A percentile compares a stretch with the other conserved stretches of the same genome.
These are phyloP conservation scores for Exserohilum turcica DNA, from an alignment of 2,329 filamentous ascomycete genomes.

Conservation along the genomic window DNA sequence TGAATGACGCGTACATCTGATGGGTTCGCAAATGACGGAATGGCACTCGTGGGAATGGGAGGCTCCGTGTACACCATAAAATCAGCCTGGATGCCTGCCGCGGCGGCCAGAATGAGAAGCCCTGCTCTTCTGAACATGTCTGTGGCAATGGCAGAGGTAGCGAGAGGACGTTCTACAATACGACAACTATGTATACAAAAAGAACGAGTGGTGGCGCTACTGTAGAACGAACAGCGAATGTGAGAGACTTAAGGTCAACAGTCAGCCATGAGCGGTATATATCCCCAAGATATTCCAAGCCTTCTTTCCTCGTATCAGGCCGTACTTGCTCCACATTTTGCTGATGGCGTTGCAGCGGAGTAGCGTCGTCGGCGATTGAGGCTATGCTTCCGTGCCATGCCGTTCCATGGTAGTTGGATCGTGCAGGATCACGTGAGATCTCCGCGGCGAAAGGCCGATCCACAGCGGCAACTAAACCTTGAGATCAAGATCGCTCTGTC, in stretches of 20 bases:
- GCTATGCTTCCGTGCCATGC: conserved; percentile 7
- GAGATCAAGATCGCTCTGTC: neutral
- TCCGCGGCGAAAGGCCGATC: neutral
- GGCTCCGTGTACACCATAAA: conserved; percentile 42
- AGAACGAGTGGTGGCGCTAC: conserved; percentile 1
- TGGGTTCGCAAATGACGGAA: conserved; percentile 32
- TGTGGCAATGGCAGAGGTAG: neutral
- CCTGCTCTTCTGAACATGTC: conserved; percentile 20
- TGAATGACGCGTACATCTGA: conserved; percentile 23
- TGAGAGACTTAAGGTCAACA: neutral
- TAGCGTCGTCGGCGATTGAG: conserved; percentile 3
- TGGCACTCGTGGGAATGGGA: conserved; percentile 35
- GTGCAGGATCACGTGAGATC: neutral
- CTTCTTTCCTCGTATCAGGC: conserved; percentile 17
- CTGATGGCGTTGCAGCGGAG: conserved; percentile 5
- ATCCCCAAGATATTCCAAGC: conserved; percentile 12
- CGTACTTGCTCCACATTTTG: conserved; percentile 18
- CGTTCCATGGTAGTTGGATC: neutral
- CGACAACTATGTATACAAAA: neutral
- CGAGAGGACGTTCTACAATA: neutral
- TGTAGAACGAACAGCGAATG: neutral
- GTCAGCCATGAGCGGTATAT: neutral
- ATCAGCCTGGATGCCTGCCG: conserved; percentile 28
- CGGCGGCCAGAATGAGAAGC: conserved; percentile 23
- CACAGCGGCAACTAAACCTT: neutral